Evolutionary conservation across 495 filamentous ascomycete genomes (phyloP), one percentile per base, ranked within the genome.

Genomic region (Aspergillus indologenus): DNA sequence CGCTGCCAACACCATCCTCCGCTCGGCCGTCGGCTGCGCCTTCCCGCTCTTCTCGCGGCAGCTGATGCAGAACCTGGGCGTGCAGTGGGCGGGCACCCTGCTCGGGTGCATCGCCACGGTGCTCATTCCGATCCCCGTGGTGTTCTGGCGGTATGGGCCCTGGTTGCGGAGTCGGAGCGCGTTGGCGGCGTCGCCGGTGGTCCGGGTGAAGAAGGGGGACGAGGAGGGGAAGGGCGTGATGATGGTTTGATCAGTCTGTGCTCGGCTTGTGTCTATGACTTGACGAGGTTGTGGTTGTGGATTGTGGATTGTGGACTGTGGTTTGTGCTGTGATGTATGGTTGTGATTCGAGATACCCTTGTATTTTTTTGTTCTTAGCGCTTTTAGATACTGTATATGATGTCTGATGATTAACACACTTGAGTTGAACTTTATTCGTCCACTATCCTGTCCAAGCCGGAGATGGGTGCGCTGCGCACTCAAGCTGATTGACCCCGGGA

Each of bases 1-100:
- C 48, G 91, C 92, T 8, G 91, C 87, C 21, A 96, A 96, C 70
- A 94, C 92, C 0, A 91, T 96, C 69, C 77, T 94, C 9, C 88
- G 92, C 2, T 92, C 88, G 5, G 72, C 90, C 0, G 84, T 84
- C 46, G 91, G 88, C 21, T 87, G 89, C 8, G 85, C 81, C 0
- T 96, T 96, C 72, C 92, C 92, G 12, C 79, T 96, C 3, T 96
- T 96, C 68, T 80, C 85, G 0, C 83, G 75, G 12, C 87, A 93
- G 62, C 91, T 96, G 89, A 94, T 92, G 70, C 70, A 86, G 14
- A 87, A 83, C 22, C 78, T 96, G 63, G 87, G 88, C 20, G 86
- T 95, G 20, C 75, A 93, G 62, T 94, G 87, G 85, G 88, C 90
- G 0, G 78, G 83, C 8, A 92, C 90, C 0, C 69, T 96, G 49